A percentile compares a stretch with the other conserved stretches of the same genome.
Evolutionary conservation across 2,329 filamentous ascomycete genomes (phyloP).

Genomic region (Alternaria sp.): DNA sequence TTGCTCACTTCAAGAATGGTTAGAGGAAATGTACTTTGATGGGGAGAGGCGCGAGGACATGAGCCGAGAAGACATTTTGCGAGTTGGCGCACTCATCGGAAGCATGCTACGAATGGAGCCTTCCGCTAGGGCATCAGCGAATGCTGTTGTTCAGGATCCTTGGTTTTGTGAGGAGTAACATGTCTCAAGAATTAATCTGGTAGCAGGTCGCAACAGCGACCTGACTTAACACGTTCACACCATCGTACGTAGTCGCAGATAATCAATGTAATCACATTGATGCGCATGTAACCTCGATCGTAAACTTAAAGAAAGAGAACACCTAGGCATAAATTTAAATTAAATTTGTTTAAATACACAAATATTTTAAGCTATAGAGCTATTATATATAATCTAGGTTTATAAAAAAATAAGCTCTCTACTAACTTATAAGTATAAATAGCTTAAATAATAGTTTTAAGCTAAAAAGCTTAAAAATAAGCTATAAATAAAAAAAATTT

Average conservation of each 20-base stretch:
- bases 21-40: constrained; percentile 50
- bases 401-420: no score
- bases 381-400: no score
- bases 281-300: background rate
- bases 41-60: constrained; percentile 24
- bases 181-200: no score
- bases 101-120: constrained; percentile 28
- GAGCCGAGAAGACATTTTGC: constrained; percentile 23
- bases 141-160: constrained; percentile 22
- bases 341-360: no score
- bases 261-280: background rate
- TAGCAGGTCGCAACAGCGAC: no score
- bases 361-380: no score
- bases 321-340: no score
- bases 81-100: constrained; percentile 19
- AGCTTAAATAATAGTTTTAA: no score
- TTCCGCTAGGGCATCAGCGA: constrained; percentile 20
- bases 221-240: no score
- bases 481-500: no score
- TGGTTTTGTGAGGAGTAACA: constrained; percentile 11
- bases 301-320: background rate
- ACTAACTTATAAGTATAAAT: no score
- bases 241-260: background rate
- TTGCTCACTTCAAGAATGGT: constrained; percentile 44
- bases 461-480: no score